Base-by-base conservation (phyloP, 1,284 basidiomycete genomes). In the Sanghuangporus baumii region DNA sequence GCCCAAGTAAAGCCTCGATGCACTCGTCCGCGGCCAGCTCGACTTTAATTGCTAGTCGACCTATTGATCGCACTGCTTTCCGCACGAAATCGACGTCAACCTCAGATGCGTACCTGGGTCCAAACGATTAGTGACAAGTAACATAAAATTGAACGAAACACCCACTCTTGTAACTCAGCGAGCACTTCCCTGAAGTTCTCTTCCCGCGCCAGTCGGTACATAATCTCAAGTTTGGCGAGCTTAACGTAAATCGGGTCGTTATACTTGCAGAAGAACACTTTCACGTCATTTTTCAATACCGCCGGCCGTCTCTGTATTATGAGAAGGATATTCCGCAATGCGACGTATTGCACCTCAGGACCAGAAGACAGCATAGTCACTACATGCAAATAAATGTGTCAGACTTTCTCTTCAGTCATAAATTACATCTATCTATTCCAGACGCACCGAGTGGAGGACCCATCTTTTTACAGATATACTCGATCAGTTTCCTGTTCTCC, bases 191-290 rank as follows among this genome's bases (percentile, higher is more conserved):
- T 84, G 38, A 93, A 92, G 72, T 98, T 99, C 71, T 93, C 88
- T 67, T 95, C 89, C 55, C 89, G 87, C 12, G 94, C 93, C 26
- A 99, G 81, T 16, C 97, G 86, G 74, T 98, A 97, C 89, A 99
- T 98, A 70, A 99, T 98, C 74, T 99, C 97, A 62, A 99, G 81
- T 73, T 99, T 99, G 59, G 96, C 96, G 41, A 99, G 84, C 74
- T 99, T 99, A 75, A 99, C 94, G 74, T 99, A 99, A 66, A 97
- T 94, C 1, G 97, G 97, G 72, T 99, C 97, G 72, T 98, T 99
- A 77, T 99, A 99, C 76, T 98, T 99, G 88, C 96, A 98, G 78
- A 99, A 99, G 78, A 99, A 99, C 20, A 98, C 94, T 67, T 95
- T 93, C 74, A 99, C 96, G 71, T 99, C 96, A 74, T 98, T 97